phyloP scores from a whole-genome alignment of 352 stramenopile species.

The Plasmopara viticola region DNA sequence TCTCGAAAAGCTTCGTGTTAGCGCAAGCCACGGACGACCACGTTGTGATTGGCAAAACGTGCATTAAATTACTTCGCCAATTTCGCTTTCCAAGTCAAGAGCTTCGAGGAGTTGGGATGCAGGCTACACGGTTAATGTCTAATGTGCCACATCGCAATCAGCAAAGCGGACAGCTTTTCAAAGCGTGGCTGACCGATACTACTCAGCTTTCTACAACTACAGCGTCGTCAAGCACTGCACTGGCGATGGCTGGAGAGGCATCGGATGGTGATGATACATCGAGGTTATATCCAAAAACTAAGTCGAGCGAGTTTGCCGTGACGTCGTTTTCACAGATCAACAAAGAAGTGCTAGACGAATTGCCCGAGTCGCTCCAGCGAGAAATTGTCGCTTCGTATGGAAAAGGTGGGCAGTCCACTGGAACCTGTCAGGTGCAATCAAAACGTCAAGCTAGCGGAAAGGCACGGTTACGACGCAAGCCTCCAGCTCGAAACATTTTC shows the following conservation, averaged over 20 bases:
- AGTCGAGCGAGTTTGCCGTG: slow-evolving; percentile 2
- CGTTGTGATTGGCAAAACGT: slow-evolving; percentile 37
- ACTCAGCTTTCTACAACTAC: slow-evolving; percentile 4
- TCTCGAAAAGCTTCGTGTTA: slow-evolving; percentile 67
- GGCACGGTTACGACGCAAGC: slow-evolving; percentile 17
- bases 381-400: slow-evolving; percentile 50
- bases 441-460: slow-evolving; percentile 29
- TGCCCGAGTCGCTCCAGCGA: slow-evolving; percentile 43
- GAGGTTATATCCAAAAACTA: not conserved
- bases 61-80: slow-evolving; percentile 56
- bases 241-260: not conserved
- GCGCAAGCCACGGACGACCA: slow-evolving; percentile 50
- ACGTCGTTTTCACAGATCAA: slow-evolving; percentile 59
- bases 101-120: slow-evolving; percentile 65
- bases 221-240: not conserved
- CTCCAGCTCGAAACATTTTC: slow-evolving; percentile 29
- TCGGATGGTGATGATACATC: too few relatives aligned
- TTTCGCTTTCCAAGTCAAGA: slow-evolving; percentile 56
- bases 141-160: slow-evolving; percentile 11
- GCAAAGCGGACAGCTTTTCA: slow-evolving; percentile 39
- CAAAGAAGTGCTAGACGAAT: slow-evolving; percentile 47
- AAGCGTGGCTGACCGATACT: slow-evolving; percentile 44
- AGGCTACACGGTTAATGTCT: slow-evolving; percentile 63
- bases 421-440: slow-evolving; percentile 1
- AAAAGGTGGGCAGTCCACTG: slow-evolving; percentile 2